Percentiles rank a stretch among this genome's conserved stretches.
Conservation (phyloP, 208 protist species). For the Acanthamoeba royreba region DNA sequence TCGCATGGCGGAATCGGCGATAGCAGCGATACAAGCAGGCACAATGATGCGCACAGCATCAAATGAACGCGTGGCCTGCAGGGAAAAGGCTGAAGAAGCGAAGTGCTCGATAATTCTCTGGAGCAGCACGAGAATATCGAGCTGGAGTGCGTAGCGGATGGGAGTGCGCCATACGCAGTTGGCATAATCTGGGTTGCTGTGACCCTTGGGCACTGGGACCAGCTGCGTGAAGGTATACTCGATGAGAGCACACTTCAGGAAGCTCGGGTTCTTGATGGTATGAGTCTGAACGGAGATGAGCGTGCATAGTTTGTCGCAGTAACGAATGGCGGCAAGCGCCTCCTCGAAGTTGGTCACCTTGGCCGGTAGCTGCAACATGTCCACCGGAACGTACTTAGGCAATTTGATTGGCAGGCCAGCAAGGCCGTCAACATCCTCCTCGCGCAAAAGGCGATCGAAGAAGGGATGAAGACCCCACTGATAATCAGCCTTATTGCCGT, state of each 20-base stretch:
- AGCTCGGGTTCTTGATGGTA: constrained; percentile 61
- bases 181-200: constrained; percentile 54
- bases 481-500: constrained; percentile 18
- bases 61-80: constrained; percentile 42
- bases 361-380: constrained; percentile 59
- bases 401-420: constrained; percentile 50
- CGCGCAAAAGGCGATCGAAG: constrained; percentile 62
- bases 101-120: constrained; percentile 50
- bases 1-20: constrained; percentile 53
- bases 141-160: constrained; percentile 64
- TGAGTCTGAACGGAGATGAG: constrained; percentile 64
- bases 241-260: constrained; percentile 67
- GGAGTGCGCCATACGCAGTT: constrained; percentile 57
- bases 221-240: constrained; percentile 68
- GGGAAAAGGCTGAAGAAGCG: constrained; percentile 41
- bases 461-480: constrained; percentile 50
- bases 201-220: constrained; percentile 48
- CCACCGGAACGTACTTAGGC: constrained; percentile 63
- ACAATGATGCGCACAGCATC: constrained; percentile 51
- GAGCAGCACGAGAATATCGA: constrained; percentile 57
- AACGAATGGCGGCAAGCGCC: constrained; percentile 67
- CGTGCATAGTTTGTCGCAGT: constrained; percentile 73
- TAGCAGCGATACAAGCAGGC: constrained; percentile 41
- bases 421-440: constrained; percentile 58
- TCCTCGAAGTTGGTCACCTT: constrained; percentile 60